phyloP scores from a whole-genome alignment of 768 basidiomycete genomes.

The Leccinum fibrillosum region DNA sequence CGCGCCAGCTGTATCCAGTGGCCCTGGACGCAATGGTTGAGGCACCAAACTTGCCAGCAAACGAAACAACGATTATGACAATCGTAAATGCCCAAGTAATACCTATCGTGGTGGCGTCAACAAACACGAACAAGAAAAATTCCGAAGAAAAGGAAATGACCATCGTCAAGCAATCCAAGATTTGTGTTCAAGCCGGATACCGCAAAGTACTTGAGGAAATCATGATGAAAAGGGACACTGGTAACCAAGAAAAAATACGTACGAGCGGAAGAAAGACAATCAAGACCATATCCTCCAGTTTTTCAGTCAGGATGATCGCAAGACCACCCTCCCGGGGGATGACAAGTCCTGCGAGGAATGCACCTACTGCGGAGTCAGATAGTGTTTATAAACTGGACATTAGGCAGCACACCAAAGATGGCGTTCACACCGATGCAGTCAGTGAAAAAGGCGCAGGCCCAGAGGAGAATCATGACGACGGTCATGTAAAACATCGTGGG shows the following conservation, averaged over 20 bases:
- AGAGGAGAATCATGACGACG: constrained; percentile 70
- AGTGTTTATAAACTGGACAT: neutral
- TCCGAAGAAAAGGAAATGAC: constrained; percentile 30
- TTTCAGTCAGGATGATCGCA: constrained; percentile 84
- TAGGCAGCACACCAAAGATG: constrained; percentile 63
- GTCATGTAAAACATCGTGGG: constrained; percentile 92
- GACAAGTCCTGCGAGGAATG: constrained; percentile 76
- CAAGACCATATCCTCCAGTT: constrained; percentile 90
- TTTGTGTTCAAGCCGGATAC: constrained; percentile 89
- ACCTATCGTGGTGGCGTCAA: constrained; percentile 35
- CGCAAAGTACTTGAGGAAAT: constrained; percentile 74
- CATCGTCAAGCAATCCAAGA: constrained; percentile 77
- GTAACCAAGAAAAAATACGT: constrained; percentile 1
- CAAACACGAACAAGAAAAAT: neutral
- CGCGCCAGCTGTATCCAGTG: constrained; percentile 74
- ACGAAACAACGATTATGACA: constrained; percentile 75
- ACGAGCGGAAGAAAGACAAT: constrained; percentile 89
- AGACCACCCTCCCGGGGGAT: constrained; percentile 89
- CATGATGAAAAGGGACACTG: neutral
- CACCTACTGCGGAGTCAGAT: constrained; percentile 41
- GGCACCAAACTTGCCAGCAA: constrained; percentile 87
- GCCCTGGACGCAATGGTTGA: constrained; percentile 68
- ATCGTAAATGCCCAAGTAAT: constrained; percentile 88
- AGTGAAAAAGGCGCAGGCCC: constrained; percentile 89
- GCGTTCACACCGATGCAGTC: constrained; percentile 91